A percentile compares a stretch with the other conserved stretches of the same genome.
Evolutionary conservation across 257 asterid species (phyloP).

Genomic region (Solanum sejunctum): DNA sequence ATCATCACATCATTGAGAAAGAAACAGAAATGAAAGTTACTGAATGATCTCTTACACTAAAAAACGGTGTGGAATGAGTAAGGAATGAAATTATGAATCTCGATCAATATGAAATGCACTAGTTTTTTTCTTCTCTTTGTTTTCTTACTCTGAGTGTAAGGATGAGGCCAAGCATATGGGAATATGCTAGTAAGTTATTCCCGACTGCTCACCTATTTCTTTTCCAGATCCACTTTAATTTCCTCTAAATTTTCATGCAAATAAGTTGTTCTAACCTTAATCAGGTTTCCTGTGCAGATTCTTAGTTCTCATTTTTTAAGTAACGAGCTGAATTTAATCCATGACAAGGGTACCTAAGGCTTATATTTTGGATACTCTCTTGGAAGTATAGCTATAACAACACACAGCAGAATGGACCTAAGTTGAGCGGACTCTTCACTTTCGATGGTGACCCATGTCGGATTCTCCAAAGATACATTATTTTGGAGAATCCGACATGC

Average conservation of each 20-base stretch:
- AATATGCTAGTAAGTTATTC: neutral
- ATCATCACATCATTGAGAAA: neutral
- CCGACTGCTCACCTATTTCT: neutral
- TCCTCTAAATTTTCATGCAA: neutral
- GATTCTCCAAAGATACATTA: no score
- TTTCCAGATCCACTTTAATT: neutral
- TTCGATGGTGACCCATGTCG: no score
- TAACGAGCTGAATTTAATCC: neutral
- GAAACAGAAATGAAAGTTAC: neutral
- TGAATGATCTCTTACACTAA: neutral
- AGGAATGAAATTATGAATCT: neutral
- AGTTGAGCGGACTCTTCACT: no score
- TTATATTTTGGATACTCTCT: neutral
- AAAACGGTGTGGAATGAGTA: neutral
- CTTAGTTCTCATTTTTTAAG: neutral
- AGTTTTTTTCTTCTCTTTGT: neutral
- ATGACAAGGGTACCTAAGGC: neutral
- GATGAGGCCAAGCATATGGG: neutral
- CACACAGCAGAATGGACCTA: no score
- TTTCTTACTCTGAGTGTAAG: neutral
- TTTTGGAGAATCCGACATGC: no score
- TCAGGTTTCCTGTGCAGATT: neutral
- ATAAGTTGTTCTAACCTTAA: neutral
- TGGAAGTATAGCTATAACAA: neutral
- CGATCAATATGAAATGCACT: neutral